Percentiles rank a stretch among this genome's conserved stretches.
phyloP scores from a whole-genome alignment of 306 rosid genomes.

The Vigna radiata region DNA sequence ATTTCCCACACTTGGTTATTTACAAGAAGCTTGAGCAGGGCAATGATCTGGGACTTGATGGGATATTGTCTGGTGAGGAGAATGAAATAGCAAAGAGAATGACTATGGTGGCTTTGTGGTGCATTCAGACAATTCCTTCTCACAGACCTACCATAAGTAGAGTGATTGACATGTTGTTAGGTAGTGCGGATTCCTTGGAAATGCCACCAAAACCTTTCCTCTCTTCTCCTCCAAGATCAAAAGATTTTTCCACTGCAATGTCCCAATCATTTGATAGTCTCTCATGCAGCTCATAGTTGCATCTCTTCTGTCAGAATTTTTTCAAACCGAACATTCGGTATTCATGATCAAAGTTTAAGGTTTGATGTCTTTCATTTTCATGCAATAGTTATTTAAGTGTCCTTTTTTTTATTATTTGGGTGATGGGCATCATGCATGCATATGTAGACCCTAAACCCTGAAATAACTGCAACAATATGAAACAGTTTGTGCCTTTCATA shows the following conservation, averaged over 20 bases:
- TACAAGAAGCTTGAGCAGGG: constrained; percentile 48
- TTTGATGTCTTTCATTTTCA: background rate
- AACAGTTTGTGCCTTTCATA: background rate
- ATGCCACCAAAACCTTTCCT: constrained; percentile 64
- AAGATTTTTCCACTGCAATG: constrained; percentile 39
- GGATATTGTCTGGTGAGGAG: constrained; percentile 35
- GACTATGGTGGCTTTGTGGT: constrained; percentile 63
- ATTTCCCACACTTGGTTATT: constrained; percentile 54
- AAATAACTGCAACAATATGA: background rate
- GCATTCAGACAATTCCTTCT: constrained; percentile 55
- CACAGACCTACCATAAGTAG: constrained; percentile 58
- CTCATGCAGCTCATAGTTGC: background rate
- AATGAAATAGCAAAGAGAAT: constrained; percentile 55
- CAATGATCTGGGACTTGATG: constrained; percentile 38
- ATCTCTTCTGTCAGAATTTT: constrained; percentile 10
- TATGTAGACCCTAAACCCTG: too few relatives aligned
- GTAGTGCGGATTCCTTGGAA: constrained; percentile 49
- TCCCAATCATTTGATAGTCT: constrained; percentile 8
- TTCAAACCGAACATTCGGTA: background rate
- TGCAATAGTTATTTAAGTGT: background rate
- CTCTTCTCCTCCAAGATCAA: constrained; percentile 47
- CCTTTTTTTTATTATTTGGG: background rate
- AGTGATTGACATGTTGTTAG: constrained; percentile 65
- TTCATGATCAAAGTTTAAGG: background rate
- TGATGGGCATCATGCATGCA: background rate